A percentile compares a stretch with the other conserved stretches of the same genome.
Conservation (phyloP, 148 eudicot genomes). For the Camellia sinensis region DNA sequence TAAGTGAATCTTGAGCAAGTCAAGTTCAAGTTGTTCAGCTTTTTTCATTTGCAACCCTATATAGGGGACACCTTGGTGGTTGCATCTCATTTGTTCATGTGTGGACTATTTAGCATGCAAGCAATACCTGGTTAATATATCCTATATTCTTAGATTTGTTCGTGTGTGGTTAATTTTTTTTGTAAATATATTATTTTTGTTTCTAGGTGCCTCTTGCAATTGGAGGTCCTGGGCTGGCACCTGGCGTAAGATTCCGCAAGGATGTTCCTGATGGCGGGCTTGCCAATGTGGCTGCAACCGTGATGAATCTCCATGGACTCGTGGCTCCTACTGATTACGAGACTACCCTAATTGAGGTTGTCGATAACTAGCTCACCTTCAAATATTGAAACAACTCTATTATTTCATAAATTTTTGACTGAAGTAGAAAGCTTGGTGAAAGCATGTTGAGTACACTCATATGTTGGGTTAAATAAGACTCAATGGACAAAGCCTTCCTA, state of each 20-base stretch:
- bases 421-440: neutral
- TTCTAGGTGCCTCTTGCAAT: conserved; percentile 85
- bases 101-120: neutral
- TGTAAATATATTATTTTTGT: neutral
- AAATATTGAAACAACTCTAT: neutral
- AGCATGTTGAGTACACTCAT: neutral
- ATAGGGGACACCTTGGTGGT: too few species aligned
- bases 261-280: conserved; percentile 78
- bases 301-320: conserved; percentile 83
- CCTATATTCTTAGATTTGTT: neutral
- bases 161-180: neutral
- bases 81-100: too few species aligned
- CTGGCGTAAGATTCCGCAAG: conserved; percentile 76
- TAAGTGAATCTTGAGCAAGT: too few species aligned
- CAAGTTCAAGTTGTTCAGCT: too few species aligned
- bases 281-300: conserved; percentile 91
- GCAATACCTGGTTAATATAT: neutral
- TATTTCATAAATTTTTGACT: conserved; percentile 5
- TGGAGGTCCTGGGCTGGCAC: conserved; percentile 86
- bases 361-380: conserved; percentile 29
- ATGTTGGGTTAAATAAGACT: neutral
- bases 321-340: conserved; percentile 87
- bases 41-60: too few species aligned
- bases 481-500: neutral
- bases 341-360: conserved; percentile 79